A percentile compares a stretch with the other conserved stretches of the same genome.
Conservation (phyloP, 768 basidiomycete genomes). For the Hericium rajendrae region DNA sequence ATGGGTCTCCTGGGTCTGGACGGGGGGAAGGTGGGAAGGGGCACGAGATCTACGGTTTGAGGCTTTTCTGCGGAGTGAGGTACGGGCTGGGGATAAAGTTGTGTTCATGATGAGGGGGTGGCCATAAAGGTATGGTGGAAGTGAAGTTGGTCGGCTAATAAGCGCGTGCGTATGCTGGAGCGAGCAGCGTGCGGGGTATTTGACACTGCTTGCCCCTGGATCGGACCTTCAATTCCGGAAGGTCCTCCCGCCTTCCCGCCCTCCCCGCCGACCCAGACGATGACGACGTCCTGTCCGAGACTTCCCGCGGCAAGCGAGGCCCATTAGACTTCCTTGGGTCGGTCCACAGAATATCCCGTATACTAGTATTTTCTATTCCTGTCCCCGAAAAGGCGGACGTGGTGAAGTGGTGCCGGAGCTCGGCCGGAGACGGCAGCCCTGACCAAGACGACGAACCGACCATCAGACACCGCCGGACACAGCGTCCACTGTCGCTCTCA, state of each 20-base stretch:
- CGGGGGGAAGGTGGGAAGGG: slow-evolving; percentile 45
- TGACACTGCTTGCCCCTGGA: not conserved
- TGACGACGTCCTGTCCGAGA: too few species aligned
- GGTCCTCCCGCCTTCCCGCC: too few species aligned
- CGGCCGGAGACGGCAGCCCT: not conserved
- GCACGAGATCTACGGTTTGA: slow-evolving; percentile 52
- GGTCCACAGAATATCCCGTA: too few species aligned
- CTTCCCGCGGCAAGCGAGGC: too few species aligned
- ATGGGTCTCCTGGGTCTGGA: slow-evolving; percentile 49
- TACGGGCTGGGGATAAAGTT: slow-evolving; percentile 37
- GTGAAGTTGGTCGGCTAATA: not conserved
- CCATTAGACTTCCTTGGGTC: too few species aligned
- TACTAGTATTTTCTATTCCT: too few species aligned
- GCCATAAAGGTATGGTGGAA: not conserved
- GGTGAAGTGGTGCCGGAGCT: not conserved
- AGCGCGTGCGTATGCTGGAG: not conserved
- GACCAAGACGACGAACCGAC: not conserved
- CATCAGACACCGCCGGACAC: not conserved
- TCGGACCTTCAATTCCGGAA: not conserved
- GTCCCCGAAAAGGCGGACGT: too few species aligned
- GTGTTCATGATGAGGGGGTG: slow-evolving; percentile 27
- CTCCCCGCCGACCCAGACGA: too few species aligned
- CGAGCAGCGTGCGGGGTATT: not conserved
- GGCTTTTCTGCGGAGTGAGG: slow-evolving; percentile 43
- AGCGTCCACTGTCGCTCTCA: not conserved